Evolutionary conservation across 1,284 basidiomycete species (phyloP).

Genomic region (Ustilago cynodontis): DNA sequence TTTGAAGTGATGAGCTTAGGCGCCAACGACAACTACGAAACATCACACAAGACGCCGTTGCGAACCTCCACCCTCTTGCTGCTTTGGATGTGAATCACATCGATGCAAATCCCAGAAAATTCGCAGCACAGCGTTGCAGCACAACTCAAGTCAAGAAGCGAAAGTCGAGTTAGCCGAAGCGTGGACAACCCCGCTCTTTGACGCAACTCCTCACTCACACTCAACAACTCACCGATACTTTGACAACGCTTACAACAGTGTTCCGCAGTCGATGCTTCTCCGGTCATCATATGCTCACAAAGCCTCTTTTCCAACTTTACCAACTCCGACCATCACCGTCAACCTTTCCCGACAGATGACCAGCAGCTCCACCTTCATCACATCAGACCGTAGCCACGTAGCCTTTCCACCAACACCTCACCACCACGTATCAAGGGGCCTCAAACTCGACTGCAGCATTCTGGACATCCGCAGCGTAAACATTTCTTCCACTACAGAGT

Average conservation of each 20-base stretch:
- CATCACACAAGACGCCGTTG: background rate
- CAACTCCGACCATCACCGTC: background rate
- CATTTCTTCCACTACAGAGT: no score
- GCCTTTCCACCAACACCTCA: no score
- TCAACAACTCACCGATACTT: background rate
- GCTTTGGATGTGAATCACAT: background rate
- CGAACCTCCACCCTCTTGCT: slow-evolving; percentile 2
- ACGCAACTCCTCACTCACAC: background rate
- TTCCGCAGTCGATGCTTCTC: background rate
- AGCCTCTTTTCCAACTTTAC: background rate
- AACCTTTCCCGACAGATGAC: background rate
- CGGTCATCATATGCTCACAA: background rate
- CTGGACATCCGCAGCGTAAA: no score
- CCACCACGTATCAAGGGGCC: no score
- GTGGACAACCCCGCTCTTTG: background rate
- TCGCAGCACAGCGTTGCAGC: background rate
- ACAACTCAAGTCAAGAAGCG: background rate
- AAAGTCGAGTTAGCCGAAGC: background rate
- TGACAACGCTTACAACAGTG: background rate
- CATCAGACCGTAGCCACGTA: no score
- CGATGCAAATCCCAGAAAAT: background rate
- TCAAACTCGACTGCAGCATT: no score
- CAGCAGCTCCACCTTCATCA: background rate
- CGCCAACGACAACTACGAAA: background rate
- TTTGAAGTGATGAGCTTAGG: background rate